Base-by-base conservation (phyloP, 306 rosid genomes). In the Lathyrus oleraceus region DNA sequence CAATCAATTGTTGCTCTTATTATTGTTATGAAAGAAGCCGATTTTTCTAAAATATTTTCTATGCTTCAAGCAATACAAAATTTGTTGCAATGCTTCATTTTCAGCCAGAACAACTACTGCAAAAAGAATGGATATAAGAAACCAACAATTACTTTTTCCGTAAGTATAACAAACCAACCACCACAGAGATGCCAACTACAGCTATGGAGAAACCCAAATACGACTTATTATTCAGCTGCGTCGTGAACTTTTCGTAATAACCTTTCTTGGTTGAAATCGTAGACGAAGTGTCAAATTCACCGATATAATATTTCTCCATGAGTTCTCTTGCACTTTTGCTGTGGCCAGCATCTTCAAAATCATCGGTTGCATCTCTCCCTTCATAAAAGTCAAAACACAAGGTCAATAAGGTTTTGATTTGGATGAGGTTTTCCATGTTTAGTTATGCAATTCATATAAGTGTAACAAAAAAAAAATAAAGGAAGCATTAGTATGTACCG, bases 341-440 rank as follows among this genome's bases (percentile, higher is more conserved):
- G 75, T 93, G 98, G 38, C 98, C 98, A 10, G 84, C 97, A 82
- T 93, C 98, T 83, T 93, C 98, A 81, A 93, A 93, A 36, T 93
- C 98, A 1, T 93, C 89, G 1, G 94, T 84, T 52, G 97, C 98
- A 64, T 90, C 97, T 76, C 62, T 87, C 61, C 97, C 98, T 92
- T 66, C 21, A 74, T 36, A 42, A 13, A 27, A 54, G 76, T 61
- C 8, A 54, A 74, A 54, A 69, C 38, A 79, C 42, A 48, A 35
- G 40, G 65, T 62, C 43, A 44, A 65, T 70, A 72, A 66, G 64
- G 52, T 42, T 68, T 76, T 47, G 30, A 61, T 21, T 63, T 74
- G 53, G 70, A 66, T 60, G 72, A 65, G 40, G 17, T 43, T 40
- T 70, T 51, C 10, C n/a, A 20, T 53, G 52, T 11, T 32, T 40